A percentile compares a stretch with the other conserved stretches of the same genome.
Conservation (phyloP, 345 rosid genomes). For the Zanthoxylum bungeanum region DNA sequence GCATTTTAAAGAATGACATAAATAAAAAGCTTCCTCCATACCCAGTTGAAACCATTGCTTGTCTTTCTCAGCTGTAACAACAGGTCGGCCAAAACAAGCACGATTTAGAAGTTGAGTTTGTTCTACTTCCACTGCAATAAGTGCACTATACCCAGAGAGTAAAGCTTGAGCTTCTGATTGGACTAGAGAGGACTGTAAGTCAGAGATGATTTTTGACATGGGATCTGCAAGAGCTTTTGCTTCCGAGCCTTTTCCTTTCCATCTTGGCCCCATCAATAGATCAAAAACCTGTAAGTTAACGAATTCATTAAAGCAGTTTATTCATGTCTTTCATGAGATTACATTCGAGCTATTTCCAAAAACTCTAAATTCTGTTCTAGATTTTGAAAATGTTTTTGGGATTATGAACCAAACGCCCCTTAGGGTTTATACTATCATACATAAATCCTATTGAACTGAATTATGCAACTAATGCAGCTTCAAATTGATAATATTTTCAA, state of each 20-base stretch:
- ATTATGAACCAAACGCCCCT: not conserved
- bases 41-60: slow-evolving; percentile 71
- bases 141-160: slow-evolving; percentile 52
- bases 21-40: slow-evolving; percentile 80
- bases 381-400: not conserved
- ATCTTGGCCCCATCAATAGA: slow-evolving; percentile 57
- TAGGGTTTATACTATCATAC: not conserved
- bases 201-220: slow-evolving; percentile 53
- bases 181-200: slow-evolving; percentile 51
- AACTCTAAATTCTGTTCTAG: not conserved
- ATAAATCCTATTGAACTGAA: not conserved
- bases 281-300: not conserved
- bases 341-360: not conserved
- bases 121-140: slow-evolving; percentile 46
- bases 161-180: slow-evolving; percentile 39
- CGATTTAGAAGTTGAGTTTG: slow-evolving; percentile 55
- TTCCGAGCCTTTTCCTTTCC: slow-evolving; percentile 79
- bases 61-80: slow-evolving; percentile 50
- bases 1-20: slow-evolving; percentile 57
- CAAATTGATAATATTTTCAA: too few relatives aligned
- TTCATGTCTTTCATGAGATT: not conserved
- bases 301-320: not conserved
- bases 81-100: slow-evolving; percentile 69
- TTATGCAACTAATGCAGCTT: not conserved
- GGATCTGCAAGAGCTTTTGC: slow-evolving; percentile 75